phyloP scores from a whole-genome alignment of 2,329 filamentous ascomycete species.

The Ilyonectria sp. region DNA sequence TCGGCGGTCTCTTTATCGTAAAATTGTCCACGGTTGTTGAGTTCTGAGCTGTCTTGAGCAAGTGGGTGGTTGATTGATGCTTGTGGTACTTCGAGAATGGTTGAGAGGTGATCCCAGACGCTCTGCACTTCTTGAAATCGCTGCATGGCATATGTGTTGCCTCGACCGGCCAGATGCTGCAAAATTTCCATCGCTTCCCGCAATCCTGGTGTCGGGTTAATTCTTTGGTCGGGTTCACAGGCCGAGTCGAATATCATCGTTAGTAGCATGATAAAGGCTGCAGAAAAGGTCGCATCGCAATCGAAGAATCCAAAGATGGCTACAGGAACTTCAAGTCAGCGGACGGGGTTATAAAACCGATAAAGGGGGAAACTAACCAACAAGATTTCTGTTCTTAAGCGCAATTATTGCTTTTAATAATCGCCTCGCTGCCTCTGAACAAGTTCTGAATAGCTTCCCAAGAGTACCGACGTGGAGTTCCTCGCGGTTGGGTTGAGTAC shows the following conservation, averaged over 20 bases:
- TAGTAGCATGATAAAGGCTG: constrained; percentile 31
- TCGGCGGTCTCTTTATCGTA: not conserved
- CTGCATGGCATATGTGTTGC: constrained; percentile 26
- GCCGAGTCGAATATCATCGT: constrained; percentile 28
- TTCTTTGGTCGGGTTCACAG: constrained; percentile 20
- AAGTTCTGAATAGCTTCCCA: constrained; percentile 21
- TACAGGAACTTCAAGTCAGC: not conserved
- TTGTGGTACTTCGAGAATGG: not conserved
- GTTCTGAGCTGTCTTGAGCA: not conserved
- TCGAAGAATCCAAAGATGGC: constrained; percentile 28
- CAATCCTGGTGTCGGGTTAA: constrained; percentile 27
- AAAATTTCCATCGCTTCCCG: constrained; percentile 34
- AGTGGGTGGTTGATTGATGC: not conserved
- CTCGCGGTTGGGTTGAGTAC: not conserved
- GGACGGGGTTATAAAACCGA: not conserved
- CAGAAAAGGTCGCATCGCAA: constrained; percentile 30
- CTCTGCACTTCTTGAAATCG: constrained; percentile 19
- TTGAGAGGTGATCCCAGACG: constrained; percentile 5
- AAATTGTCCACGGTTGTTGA: not conserved
- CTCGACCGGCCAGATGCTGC: constrained; percentile 28
- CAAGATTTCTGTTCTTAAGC: constrained; percentile 3
- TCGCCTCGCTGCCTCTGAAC: constrained; percentile 22
- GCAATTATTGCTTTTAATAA: constrained; percentile 12
- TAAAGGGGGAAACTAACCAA: not conserved
- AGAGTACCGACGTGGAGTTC: not conserved